A percentile compares a stretch with the other conserved stretches of the same genome.
Evolutionary conservation across 1,284 basidiomycete genomes (phyloP).

Genomic region (Veloboletus limbatus): DNA sequence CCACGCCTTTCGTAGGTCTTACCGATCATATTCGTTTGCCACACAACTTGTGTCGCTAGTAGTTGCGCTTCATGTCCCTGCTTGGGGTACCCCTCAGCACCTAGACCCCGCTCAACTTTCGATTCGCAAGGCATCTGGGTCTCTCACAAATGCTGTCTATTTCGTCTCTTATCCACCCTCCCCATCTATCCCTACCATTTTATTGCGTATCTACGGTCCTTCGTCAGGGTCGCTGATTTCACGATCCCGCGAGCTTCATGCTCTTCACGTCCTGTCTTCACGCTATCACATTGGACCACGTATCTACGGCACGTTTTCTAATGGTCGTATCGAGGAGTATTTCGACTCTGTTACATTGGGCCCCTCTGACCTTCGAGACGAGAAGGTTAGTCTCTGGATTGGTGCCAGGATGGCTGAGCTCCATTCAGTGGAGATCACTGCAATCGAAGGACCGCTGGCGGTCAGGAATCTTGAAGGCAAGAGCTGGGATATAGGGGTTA

Average conservation of each 20-base stretch:
- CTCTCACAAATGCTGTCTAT: constrained; percentile 92
- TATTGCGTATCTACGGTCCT: constrained; percentile 87
- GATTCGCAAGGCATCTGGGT: constrained; percentile 83
- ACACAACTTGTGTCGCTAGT: constrained; percentile 56
- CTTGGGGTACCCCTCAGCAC: constrained; percentile 49
- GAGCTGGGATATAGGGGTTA: constrained; percentile 56
- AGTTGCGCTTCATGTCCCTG: constrained; percentile 50
- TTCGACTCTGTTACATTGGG: constrained; percentile 84
- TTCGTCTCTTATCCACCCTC: constrained; percentile 72
- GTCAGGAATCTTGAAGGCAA: constrained; percentile 43
- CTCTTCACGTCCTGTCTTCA: constrained; percentile 83
- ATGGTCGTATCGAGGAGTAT: constrained; percentile 91
- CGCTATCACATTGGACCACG: constrained; percentile 86
- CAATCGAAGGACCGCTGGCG: constrained; percentile 50
- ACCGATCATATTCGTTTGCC: constrained; percentile 62
- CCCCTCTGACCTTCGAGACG: constrained; percentile 73
- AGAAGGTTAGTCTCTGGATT: constrained; percentile 76
- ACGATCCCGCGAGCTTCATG: constrained; percentile 79
- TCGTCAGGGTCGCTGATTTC: constrained; percentile 85
- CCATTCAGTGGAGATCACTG: constrained; percentile 81
- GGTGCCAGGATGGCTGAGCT: constrained; percentile 90
- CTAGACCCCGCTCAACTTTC: constrained; percentile 52
- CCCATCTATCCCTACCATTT: constrained; percentile 60
- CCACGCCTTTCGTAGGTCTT: constrained; percentile 48
- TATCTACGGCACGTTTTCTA: constrained; percentile 90